Evolutionary conservation across 176 grass and related monocot genomes (phyloP).

Genomic region (Oryza glaberrima): DNA sequence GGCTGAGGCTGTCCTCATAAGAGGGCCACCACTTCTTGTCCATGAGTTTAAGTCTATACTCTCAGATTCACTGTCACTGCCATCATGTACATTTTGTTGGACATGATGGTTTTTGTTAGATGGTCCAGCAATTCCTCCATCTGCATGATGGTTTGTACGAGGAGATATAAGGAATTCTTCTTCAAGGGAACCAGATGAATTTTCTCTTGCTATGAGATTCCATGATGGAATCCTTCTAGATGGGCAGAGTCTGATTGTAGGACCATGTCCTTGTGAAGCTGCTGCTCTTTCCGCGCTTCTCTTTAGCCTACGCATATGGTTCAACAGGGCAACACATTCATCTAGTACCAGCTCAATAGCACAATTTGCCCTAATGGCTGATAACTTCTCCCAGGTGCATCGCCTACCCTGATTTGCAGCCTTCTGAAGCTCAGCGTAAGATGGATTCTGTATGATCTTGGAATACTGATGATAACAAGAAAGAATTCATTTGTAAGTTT

Average conservation of each 20-base stretch:
- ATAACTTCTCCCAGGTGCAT: constrained; percentile 91
- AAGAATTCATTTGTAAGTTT: constrained; percentile 36
- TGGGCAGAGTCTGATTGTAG: constrained; percentile 66
- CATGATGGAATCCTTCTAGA: constrained; percentile 94
- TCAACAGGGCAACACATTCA: constrained; percentile 84
- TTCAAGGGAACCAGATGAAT: constrained; percentile 86
- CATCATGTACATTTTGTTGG: constrained; percentile 59
- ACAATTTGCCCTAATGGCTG: constrained; percentile 92
- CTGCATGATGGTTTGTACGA: constrained; percentile 44
- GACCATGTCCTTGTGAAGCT: constrained; percentile 64
- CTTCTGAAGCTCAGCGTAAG: constrained; percentile 85
- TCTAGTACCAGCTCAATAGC: constrained; percentile 85
- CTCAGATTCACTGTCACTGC: constrained; percentile 95
- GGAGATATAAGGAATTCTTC: constrained; percentile 66
- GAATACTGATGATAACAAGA: constrained; percentile 65
- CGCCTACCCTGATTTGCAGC: constrained; percentile 81
- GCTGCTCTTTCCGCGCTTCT: constrained; percentile 78
- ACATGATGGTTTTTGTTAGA: constrained; percentile 46
- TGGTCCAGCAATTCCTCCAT: constrained; percentile 47
- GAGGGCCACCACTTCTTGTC: constrained; percentile 89
- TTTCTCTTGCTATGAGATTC: constrained; percentile 98
- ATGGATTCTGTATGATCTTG: constrained; percentile 92
- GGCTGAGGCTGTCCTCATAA: constrained; percentile 92
- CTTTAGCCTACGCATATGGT: constrained; percentile 85
- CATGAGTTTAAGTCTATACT: constrained; percentile 81